These are phyloP conservation scores for Ustilago tritici DNA, from an alignment of 1,284 basidiomycete genomes.

Conservation along the genomic window DNA sequence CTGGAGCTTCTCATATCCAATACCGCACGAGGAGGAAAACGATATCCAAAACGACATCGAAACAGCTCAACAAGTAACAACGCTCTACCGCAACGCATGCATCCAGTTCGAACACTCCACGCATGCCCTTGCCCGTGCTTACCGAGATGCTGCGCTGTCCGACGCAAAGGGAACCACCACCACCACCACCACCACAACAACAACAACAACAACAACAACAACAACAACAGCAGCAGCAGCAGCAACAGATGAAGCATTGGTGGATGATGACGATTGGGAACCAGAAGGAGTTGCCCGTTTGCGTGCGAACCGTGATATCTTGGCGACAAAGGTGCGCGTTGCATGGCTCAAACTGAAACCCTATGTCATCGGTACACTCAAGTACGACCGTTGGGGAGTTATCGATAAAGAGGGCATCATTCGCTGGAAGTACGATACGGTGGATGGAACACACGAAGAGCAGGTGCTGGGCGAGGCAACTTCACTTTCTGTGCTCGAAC, in stretches of 20 bases:
- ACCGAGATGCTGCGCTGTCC: slow-evolving; percentile 33
- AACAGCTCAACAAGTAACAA: slow-evolving; percentile 30
- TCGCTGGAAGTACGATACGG: slow-evolving; percentile 54
- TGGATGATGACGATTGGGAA: slow-evolving; percentile 50
- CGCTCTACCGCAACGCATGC: slow-evolving; percentile 39
- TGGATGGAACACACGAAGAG: slow-evolving; percentile 49
- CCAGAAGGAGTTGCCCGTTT: slow-evolving; percentile 44
- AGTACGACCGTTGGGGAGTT: slow-evolving; percentile 55
- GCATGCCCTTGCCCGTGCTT: slow-evolving; percentile 45
- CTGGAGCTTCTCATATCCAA: slow-evolving; percentile 53
- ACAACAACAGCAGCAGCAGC: not conserved
- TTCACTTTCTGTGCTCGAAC: slow-evolving; percentile 46
- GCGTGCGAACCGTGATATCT: slow-evolving; percentile 58
- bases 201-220: not conserved
- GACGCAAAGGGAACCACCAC: slow-evolving; percentile 27
- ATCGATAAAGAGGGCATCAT: slow-evolving; percentile 51
- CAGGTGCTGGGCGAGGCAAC: slow-evolving; percentile 61
- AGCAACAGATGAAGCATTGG: slow-evolving; percentile 6
- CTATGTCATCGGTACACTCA: slow-evolving; percentile 57
- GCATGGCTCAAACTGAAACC: slow-evolving; percentile 61
- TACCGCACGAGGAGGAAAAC: slow-evolving; percentile 56
- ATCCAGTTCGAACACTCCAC: slow-evolving; percentile 60
- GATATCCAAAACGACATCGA: slow-evolving; percentile 49
- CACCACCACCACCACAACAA: slow-evolving; percentile 3
- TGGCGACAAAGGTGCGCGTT: slow-evolving; percentile 63